Conservation (phyloP, 352 stramenopile genomes). For the Pythium phragmiticola region DNA sequence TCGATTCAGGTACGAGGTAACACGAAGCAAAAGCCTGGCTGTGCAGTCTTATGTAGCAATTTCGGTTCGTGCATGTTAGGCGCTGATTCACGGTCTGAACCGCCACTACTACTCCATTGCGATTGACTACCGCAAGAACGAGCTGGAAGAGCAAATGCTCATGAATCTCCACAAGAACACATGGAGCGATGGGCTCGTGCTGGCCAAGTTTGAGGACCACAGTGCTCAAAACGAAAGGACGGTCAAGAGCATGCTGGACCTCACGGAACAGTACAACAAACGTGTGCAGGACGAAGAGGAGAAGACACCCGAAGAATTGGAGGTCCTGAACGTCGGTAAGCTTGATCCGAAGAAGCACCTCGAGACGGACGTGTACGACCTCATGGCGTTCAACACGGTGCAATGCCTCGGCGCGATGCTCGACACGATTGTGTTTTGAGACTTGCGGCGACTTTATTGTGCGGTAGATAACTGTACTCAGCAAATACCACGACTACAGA, state of each 20-base stretch:
- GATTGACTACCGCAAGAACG: constrained; percentile 98
- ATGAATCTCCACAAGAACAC: constrained; percentile 99
- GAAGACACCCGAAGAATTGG: constrained; percentile 96
- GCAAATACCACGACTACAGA: not conserved
- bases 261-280: constrained; percentile 97
- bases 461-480: constrained; percentile 5
- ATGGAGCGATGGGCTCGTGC: constrained; percentile 95
- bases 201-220: constrained; percentile 96
- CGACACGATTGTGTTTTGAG: constrained; percentile 98
- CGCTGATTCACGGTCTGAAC: constrained; percentile 98
- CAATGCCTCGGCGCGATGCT: constrained; percentile 98
- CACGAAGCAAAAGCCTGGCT: not conserved
- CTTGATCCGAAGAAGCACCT: constrained; percentile 94
- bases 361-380: constrained; percentile 93
- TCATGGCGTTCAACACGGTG: constrained; percentile 98
- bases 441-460: not conserved
- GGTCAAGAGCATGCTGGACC: constrained; percentile 94
- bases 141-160: constrained; percentile 99
- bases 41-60: not conserved
- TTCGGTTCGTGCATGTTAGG: constrained; percentile 31
- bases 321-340: constrained; percentile 98
- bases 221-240: constrained; percentile 90
- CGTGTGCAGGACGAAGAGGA: constrained; percentile 94
- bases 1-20: constrained; percentile 90
- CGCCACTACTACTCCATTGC: constrained; percentile 98